Evolutionary conservation across 352 stramenopile genomes (phyloP).

Genomic region (Albugo candida): DNA sequence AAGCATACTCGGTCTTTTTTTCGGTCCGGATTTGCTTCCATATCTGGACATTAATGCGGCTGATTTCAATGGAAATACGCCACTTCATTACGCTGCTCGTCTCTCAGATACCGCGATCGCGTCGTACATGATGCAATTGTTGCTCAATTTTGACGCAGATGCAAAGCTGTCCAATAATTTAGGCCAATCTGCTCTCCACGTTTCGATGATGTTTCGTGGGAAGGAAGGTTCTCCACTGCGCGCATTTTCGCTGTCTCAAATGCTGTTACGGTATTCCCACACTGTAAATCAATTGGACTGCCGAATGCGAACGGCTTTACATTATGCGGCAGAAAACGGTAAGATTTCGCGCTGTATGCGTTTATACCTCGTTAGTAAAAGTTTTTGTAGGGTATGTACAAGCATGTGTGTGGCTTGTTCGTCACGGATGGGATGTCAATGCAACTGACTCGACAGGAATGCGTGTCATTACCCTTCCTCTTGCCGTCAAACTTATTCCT

Average conservation of each 20-base stretch:
- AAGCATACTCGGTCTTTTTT: slow-evolving; percentile 28
- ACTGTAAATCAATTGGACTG: slow-evolving; percentile 35
- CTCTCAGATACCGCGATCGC: slow-evolving; percentile 29
- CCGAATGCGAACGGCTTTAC: slow-evolving; percentile 50
- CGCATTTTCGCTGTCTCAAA: slow-evolving; percentile 32
- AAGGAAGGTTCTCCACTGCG: slow-evolving; percentile 24
- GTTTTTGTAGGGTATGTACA: slow-evolving; percentile 34
- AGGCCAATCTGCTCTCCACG: slow-evolving; percentile 52
- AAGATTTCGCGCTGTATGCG: background rate
- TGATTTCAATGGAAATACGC: slow-evolving; percentile 51
- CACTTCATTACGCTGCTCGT: slow-evolving; percentile 40
- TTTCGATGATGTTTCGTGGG: slow-evolving; percentile 51
- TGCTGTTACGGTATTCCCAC: slow-evolving; percentile 30
- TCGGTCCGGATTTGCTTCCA: slow-evolving; percentile 47
- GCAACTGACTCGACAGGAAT: slow-evolving; percentile 30
- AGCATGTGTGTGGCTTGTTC: slow-evolving; percentile 33
- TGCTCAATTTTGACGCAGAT: slow-evolving; percentile 45
- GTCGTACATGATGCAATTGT: slow-evolving; percentile 40
- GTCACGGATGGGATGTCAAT: slow-evolving; percentile 50
- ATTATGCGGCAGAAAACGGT: slow-evolving; percentile 67
- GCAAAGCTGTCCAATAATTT: slow-evolving; percentile 40
- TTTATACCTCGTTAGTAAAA: background rate
- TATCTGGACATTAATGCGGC: slow-evolving; percentile 36
- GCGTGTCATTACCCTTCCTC: slow-evolving; percentile 30
- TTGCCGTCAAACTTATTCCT: slow-evolving; percentile 29